Conservation (phyloP, 768 basidiomycete species). For the Naganishia friedmannii region DNA sequence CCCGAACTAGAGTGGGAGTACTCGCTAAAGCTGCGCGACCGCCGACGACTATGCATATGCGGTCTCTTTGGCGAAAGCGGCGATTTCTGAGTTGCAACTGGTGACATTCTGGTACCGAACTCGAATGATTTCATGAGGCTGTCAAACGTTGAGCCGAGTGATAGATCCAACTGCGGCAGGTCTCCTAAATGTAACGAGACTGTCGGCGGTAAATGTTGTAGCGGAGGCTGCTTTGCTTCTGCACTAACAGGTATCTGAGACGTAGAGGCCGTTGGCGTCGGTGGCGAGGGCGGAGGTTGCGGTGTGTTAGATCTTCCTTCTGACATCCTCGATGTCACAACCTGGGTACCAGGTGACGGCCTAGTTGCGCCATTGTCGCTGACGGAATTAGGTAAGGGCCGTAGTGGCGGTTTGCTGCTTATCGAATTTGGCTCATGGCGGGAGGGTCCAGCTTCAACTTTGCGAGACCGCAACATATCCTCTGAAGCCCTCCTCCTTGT, state of each 20-base stretch:
- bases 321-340: slow-evolving; percentile 10
- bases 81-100: slow-evolving; percentile 34
- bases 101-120: slow-evolving; percentile 11
- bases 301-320: slow-evolving; percentile 20
- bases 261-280: background rate
- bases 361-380: background rate
- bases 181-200: slow-evolving; percentile 46
- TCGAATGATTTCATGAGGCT: slow-evolving; percentile 36
- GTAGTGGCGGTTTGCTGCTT: background rate
- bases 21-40: slow-evolving; percentile 32
- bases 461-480: slow-evolving; percentile 26
- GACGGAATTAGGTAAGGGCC: background rate
- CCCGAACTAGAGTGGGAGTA: slow-evolving; percentile 21
- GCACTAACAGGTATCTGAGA: slow-evolving; percentile 26
- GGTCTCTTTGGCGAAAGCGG: slow-evolving; percentile 17
- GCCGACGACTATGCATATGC: slow-evolving; percentile 11
- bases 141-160: slow-evolving; percentile 45
- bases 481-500: slow-evolving; percentile 30
- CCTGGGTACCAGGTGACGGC: background rate
- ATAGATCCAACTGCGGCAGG: slow-evolving; percentile 48
- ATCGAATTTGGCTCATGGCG: background rate
- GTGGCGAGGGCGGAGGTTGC: slow-evolving; percentile 25
- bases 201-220: slow-evolving; percentile 35
- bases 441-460: background rate
- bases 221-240: slow-evolving; percentile 13